Evolutionary conservation across 345 rosid species (phyloP).

Genomic region (Eutrema heterophyllum): DNA sequence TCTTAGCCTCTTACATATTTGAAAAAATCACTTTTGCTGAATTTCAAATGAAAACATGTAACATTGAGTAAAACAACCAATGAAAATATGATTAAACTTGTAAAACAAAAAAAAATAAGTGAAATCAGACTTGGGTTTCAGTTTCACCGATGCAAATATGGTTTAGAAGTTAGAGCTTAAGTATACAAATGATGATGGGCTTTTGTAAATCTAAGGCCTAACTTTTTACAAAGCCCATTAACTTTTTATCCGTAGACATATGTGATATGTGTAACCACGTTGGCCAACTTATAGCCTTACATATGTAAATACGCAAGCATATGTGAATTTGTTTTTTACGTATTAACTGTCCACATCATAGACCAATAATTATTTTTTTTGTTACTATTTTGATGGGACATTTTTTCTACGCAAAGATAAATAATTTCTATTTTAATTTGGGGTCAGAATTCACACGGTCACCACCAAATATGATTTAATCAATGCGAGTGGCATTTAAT

Average conservation of each 20-base stretch:
- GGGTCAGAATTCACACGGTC: background rate
- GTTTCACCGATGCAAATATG: background rate
- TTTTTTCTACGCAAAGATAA: slow-evolving; percentile 3
- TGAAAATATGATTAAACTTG: background rate
- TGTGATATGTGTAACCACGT: background rate
- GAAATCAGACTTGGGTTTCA: background rate
- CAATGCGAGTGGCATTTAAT: background rate
- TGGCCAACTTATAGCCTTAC: background rate
- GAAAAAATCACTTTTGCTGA: background rate
- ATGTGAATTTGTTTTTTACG: background rate
- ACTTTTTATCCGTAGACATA: background rate
- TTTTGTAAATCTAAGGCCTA: background rate
- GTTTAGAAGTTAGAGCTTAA: background rate
- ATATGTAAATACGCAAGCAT: background rate
- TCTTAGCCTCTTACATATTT: background rate
- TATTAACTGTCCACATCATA: slow-evolving; percentile 6
- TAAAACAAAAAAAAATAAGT: background rate
- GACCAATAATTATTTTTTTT: background rate
- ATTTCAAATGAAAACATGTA: background rate
- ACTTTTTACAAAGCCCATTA: background rate
- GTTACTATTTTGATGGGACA: background rate
- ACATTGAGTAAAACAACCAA: background rate
- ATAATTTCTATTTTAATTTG: background rate
- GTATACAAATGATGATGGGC: background rate
- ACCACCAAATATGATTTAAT: background rate